These are phyloP conservation scores for Gaeumannomyces sp. DNA, from an alignment of 2,329 filamentous ascomycete species.

Conservation along the genomic window DNA sequence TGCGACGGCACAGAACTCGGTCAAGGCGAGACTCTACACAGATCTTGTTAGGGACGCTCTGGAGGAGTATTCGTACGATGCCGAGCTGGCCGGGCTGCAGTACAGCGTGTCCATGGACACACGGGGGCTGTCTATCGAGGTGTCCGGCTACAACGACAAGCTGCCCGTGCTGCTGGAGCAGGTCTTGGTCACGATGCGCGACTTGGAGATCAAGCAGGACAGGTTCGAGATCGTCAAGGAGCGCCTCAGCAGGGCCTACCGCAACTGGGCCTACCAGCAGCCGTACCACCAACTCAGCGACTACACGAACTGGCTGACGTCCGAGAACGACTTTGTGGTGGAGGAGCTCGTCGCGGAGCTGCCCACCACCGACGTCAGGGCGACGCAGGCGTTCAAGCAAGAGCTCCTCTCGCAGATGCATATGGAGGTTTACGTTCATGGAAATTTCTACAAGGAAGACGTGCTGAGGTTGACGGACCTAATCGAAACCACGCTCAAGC, in stretches of 20 bases:
- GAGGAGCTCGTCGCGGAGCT: conserved; percentile 76
- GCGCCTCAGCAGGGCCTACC: conserved; percentile 65
- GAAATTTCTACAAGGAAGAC: conserved; percentile 92
- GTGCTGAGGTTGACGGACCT: conserved; percentile 78
- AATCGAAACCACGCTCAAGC: conserved; percentile 70
- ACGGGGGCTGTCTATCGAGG: conserved; percentile 68
- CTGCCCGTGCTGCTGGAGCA: conserved; percentile 85
- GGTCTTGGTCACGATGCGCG: conserved; percentile 75
- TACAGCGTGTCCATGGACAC: conserved; percentile 72
- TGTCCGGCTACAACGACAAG: conserved; percentile 96
- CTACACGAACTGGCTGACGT: conserved; percentile 73
- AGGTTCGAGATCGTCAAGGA: conserved; percentile 91
- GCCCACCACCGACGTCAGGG: conserved; percentile 64
- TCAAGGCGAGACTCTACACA: conserved; percentile 74
- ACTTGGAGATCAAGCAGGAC: conserved; percentile 77
- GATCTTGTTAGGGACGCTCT: conserved; percentile 84
- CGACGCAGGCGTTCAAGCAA: conserved; percentile 71
- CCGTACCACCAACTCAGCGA: conserved; percentile 85
- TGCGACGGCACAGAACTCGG: conserved; percentile 68
- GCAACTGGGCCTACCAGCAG: conserved; percentile 82
- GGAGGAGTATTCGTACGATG: conserved; percentile 92
- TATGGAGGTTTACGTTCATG: conserved; percentile 82
- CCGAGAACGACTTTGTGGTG: conserved; percentile 70
- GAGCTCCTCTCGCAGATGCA: conserved; percentile 78
- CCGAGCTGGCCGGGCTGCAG: conserved; percentile 81